phyloP scores from a whole-genome alignment of 2,329 filamentous ascomycete genomes.

The Fusarium sp. region DNA sequence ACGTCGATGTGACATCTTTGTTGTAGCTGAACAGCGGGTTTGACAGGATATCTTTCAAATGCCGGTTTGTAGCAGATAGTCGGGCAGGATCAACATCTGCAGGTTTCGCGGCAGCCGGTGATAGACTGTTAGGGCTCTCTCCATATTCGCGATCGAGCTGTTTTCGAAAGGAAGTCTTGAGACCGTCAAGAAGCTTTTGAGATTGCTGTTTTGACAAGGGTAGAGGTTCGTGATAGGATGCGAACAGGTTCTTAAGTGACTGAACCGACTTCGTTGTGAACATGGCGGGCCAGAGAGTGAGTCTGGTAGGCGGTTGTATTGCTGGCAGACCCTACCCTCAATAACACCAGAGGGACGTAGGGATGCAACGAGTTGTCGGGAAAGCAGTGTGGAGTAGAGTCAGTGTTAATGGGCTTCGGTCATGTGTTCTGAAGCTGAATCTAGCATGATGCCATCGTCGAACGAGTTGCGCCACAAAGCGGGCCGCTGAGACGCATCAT shows the following conservation, averaged over 20 bases:
- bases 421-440: conserved; percentile 11
- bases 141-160: conserved; percentile 68
- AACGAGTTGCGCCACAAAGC: conserved; percentile 35
- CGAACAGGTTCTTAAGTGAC: conserved; percentile 52
- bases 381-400: conserved; percentile 3
- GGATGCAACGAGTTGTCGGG: not conserved
- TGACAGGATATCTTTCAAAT: conserved; percentile 65
- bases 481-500: conserved; percentile 33
- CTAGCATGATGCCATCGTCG: conserved; percentile 41
- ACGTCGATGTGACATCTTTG: conserved; percentile 34
- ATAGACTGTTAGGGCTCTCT: conserved; percentile 46
- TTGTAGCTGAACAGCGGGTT: conserved; percentile 63
- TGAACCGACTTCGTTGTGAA: conserved; percentile 50
- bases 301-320: conserved; percentile 38
- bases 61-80: conserved; percentile 53
- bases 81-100: conserved; percentile 42
- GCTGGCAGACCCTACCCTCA: conserved; percentile 15
- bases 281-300: conserved; percentile 46
- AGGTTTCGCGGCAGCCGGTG: conserved; percentile 23
- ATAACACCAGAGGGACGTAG: not conserved
- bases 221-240: conserved; percentile 60
- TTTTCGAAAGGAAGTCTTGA: conserved; percentile 66
- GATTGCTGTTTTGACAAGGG: conserved; percentile 61
- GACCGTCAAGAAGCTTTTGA: conserved; percentile 62
- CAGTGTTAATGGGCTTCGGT: conserved; percentile 10